Evolutionary conservation across 441 rosid species (phyloP).

Genomic region (Erodium moschatum): DNA sequence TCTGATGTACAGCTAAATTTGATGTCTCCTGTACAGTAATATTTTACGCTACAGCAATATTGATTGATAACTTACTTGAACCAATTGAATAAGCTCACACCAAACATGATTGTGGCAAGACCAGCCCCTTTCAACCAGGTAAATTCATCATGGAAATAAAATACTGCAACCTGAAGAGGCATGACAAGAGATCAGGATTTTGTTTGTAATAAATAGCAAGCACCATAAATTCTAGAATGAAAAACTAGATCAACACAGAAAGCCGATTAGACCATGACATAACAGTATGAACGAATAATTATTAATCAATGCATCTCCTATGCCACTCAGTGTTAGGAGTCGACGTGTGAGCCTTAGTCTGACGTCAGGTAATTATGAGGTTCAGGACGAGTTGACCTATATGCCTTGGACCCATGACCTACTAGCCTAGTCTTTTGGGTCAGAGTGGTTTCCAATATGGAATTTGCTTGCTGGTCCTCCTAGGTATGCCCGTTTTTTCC

Average conservation of each 20-base stretch:
- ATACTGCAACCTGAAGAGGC: constrained; percentile 77
- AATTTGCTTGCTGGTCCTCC: too few species aligned
- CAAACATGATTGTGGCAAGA: constrained; percentile 66
- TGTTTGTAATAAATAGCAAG: neutral
- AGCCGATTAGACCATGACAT: neutral
- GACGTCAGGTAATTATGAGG: neutral
- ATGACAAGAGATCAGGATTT: constrained; percentile 6
- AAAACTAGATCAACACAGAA: neutral
- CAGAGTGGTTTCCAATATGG: too few species aligned
- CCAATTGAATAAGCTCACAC: constrained; percentile 90
- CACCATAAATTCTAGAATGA: constrained; percentile 3
- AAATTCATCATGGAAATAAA: constrained; percentile 87
- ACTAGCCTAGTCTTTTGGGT: too few species aligned
- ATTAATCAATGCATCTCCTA: neutral
- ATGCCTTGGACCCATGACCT: too few species aligned
- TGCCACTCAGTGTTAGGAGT: neutral
- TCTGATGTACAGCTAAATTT: neutral
- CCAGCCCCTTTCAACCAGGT: constrained; percentile 90
- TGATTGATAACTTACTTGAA: constrained; percentile 70
- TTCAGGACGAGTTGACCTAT: too few species aligned
- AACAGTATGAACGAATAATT: neutral
- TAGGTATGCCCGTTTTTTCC: too few species aligned
- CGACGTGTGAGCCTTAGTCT: neutral
- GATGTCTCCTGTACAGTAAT: neutral
- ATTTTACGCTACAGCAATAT: neutral